Evolutionary conservation across 495 filamentous ascomycete species (phyloP).

Genomic region (Rostrohypoxylon terebratum): DNA sequence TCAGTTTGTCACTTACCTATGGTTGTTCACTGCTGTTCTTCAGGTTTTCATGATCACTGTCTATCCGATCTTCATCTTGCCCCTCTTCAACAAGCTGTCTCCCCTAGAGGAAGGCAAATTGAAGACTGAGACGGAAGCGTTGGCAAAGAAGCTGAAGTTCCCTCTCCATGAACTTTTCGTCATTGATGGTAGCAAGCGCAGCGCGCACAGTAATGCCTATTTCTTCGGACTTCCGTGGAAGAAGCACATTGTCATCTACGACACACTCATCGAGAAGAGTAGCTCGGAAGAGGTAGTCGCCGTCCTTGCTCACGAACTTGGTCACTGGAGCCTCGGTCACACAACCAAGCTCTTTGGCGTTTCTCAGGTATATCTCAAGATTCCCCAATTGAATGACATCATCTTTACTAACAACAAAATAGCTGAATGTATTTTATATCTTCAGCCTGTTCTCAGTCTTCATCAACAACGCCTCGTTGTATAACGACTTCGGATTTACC

Average conservation of each 20-base stretch:
- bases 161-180: slow-evolving; percentile 91
- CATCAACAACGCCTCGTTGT: slow-evolving; percentile 92
- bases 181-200: slow-evolving; percentile 97
- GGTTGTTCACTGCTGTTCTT: slow-evolving; percentile 87
- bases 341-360: slow-evolving; percentile 92
- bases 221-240: slow-evolving; percentile 99
- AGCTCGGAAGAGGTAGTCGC: slow-evolving; percentile 91
- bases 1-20: slow-evolving; percentile 97
- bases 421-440: slow-evolving; percentile 90
- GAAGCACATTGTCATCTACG: slow-evolving; percentile 99
- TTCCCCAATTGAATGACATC: neutral
- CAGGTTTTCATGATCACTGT: slow-evolving; percentile 95
- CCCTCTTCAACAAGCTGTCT: slow-evolving; percentile 97
- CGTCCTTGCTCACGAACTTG: slow-evolving; percentile 93
- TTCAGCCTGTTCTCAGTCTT: slow-evolving; percentile 97
- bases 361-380: slow-evolving; percentile 75
- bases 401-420: slow-evolving; percentile 46
- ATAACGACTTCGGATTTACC: slow-evolving; percentile 89
- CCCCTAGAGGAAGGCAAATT: slow-evolving; percentile 87
- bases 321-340: slow-evolving; percentile 96
- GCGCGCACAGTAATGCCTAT: slow-evolving; percentile 97
- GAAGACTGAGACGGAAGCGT: slow-evolving; percentile 86
- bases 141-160: slow-evolving; percentile 88
- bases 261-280: slow-evolving; percentile 96
- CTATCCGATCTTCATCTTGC: slow-evolving; percentile 93